phyloP scores from a whole-genome alignment of 1,284 basidiomycete species.

The Rhodotorula sp. region DNA sequence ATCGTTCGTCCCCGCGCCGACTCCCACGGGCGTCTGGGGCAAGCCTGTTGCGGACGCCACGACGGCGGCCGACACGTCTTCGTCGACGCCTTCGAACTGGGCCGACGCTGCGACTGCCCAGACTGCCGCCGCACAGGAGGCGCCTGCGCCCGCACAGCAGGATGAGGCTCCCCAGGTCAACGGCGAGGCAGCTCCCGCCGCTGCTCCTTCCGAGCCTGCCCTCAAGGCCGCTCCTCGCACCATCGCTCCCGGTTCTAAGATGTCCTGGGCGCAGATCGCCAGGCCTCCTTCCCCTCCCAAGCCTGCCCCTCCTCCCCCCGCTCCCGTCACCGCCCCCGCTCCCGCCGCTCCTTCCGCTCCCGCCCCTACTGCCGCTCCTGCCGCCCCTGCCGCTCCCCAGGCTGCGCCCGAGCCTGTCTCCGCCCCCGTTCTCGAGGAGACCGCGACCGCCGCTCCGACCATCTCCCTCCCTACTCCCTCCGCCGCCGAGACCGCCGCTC shows the following conservation, averaged over 20 bases:
- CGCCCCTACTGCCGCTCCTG: slow-evolving; percentile 3
- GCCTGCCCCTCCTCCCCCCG: slow-evolving; percentile 28
- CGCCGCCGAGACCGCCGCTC: slow-evolving; percentile 26
- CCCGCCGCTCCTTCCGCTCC: slow-evolving; percentile 2
- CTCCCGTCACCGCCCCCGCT: slow-evolving; percentile 10
- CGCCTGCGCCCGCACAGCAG: neutral
- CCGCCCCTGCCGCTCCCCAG: slow-evolving; percentile 14
- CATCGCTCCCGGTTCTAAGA: slow-evolving; percentile 35
- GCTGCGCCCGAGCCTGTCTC: slow-evolving; percentile 15
- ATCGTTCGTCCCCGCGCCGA: slow-evolving; percentile 29
- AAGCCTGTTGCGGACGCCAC: slow-evolving; percentile 13
- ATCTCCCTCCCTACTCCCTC: slow-evolving; percentile 26
- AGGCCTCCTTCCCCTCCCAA: slow-evolving; percentile 38
- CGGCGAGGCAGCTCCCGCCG: neutral
- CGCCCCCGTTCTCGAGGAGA: slow-evolving; percentile 12
- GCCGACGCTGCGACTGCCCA: slow-evolving; percentile 23
- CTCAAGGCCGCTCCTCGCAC: slow-evolving; percentile 27
- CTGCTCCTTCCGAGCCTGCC: slow-evolving; percentile 1
- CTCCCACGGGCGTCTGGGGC: slow-evolving; percentile 26
- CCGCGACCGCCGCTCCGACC: slow-evolving; percentile 12
- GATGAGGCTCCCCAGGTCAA: no score
- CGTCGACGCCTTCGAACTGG: slow-evolving; percentile 15
- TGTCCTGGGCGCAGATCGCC: slow-evolving; percentile 44
- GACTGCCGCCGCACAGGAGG: neutral
- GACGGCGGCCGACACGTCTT: slow-evolving; percentile 4